Evolutionary conservation across 1,139 yeast genomes (phyloP).

Genomic region (Yamadazyma jaroonii): DNA sequence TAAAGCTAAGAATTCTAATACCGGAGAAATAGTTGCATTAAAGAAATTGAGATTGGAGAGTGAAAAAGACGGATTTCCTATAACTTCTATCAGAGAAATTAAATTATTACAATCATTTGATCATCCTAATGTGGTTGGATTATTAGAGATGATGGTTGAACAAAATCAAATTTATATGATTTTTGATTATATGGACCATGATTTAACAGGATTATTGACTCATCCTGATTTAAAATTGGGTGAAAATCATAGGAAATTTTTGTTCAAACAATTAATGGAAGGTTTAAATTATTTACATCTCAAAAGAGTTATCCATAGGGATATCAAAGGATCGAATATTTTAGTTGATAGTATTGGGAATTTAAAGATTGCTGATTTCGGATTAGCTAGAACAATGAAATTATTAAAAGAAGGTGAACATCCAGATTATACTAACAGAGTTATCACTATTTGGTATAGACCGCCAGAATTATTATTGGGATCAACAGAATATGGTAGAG

Average conservation of each 20-base stretch:
- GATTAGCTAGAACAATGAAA: conserved; percentile 82
- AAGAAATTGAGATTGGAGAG: conserved; percentile 79
- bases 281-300: conserved; percentile 83
- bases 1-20: conserved; percentile 63
- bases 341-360: conserved; percentile 69
- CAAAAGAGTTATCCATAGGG: conserved; percentile 82
- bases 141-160: conserved; percentile 90
- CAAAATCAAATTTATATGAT: conserved; percentile 80
- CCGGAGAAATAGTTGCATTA: conserved; percentile 74
- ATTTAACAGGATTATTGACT: conserved; percentile 80
- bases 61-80: conserved; percentile 94
- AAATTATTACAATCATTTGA: conserved; percentile 82
- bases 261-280: conserved; percentile 72
- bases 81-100: conserved; percentile 91
- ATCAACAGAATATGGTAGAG: conserved; percentile 84
- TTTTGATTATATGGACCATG: conserved; percentile 92
- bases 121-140: conserved; percentile 77
- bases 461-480: conserved; percentile 94
- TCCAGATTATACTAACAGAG: conserved; percentile 87
- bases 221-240: conserved; percentile 67
- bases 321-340: conserved; percentile 91
- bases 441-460: conserved; percentile 93
- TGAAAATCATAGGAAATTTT: conserved; percentile 69
- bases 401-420: conserved; percentile 48
- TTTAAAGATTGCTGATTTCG: conserved; percentile 89